Percentiles rank a stretch among this genome's conserved stretches.
Conservation (phyloP, 306 rosid genomes). For the Vigna nakashimae region DNA sequence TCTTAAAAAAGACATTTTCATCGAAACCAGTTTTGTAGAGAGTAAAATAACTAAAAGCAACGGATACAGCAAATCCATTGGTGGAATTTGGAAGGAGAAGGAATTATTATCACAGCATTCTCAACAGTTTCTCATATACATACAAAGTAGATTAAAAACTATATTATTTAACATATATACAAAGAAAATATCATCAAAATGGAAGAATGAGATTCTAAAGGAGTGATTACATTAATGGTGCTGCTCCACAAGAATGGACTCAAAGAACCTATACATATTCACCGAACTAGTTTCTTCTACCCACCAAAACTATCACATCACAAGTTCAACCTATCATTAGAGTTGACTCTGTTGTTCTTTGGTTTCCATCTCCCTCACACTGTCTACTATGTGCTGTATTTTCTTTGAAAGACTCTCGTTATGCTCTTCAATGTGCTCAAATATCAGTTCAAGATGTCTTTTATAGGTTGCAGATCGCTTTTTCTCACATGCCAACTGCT, state of each 20-base stretch:
- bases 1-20: too few species aligned
- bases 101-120: neutral
- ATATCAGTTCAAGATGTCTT: constrained; percentile 90
- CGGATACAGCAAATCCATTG: neutral
- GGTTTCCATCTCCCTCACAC: constrained; percentile 81
- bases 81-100: neutral
- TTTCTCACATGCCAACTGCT: constrained; percentile 85
- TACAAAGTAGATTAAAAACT: neutral
- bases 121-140: neutral
- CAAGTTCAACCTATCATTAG: constrained; percentile 54
- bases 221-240: constrained; percentile 31
- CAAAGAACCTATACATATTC: constrained; percentile 47
- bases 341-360: constrained; percentile 57
- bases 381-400: constrained; percentile 87
- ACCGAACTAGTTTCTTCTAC: constrained; percentile 47
- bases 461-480: constrained; percentile 87
- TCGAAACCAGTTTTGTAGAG: too few species aligned
- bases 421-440: constrained; percentile 91
- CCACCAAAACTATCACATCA: constrained; percentile 31
- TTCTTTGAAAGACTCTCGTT: constrained; percentile 82
- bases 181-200: constrained; percentile 7
- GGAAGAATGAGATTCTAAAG: constrained; percentile 29
- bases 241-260: constrained; percentile 45
- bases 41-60: neutral
- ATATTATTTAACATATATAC: constrained; percentile 27